Evolutionary conservation across 1,284 basidiomycete species (phyloP).

Genomic region (Vanrija pseudolonga): DNA sequence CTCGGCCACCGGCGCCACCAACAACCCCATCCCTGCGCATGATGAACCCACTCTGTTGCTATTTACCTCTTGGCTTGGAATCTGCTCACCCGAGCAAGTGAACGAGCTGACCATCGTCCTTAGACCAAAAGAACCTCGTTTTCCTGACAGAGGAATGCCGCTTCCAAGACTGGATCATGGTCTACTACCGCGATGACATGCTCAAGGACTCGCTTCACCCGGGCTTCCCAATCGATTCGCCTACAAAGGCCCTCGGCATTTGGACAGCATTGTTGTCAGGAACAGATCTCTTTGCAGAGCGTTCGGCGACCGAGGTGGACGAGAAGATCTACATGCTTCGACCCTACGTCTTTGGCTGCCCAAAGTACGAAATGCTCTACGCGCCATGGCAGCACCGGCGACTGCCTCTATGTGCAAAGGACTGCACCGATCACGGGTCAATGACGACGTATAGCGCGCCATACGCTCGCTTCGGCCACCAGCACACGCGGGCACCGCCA

Average conservation of each 20-base stretch:
- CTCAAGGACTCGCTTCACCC: slow-evolving; percentile 46
- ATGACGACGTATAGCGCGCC: slow-evolving; percentile 27
- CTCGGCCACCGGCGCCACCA: too few species aligned
- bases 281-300: slow-evolving; percentile 28
- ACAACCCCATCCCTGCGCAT: neutral
- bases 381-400: slow-evolving; percentile 50
- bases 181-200: slow-evolving; percentile 45
- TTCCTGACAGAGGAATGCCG: slow-evolving; percentile 43
- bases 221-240: slow-evolving; percentile 47
- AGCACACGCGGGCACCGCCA: slow-evolving; percentile 38
- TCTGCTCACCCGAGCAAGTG: too few species aligned
- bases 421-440: slow-evolving; percentile 21
- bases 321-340: slow-evolving; percentile 54
- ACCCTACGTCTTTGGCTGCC: slow-evolving; percentile 55
- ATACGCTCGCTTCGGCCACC: slow-evolving; percentile 42
- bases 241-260: slow-evolving; percentile 37
- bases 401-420: slow-evolving; percentile 39
- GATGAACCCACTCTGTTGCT: too few species aligned
- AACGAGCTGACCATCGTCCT: too few species aligned
- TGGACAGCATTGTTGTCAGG: slow-evolving; percentile 40
- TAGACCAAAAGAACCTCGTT: slow-evolving; percentile 47
- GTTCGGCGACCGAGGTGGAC: slow-evolving; percentile 49
- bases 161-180: slow-evolving; percentile 38
- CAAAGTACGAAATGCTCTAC: slow-evolving; percentile 52
- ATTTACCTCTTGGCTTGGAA: too few species aligned